Percentiles rank a stretch among this genome's conserved stretches.
Evolutionary conservation across 108 stramenopile species (phyloP).

Genomic region (Aureococcus anophagefferens): DNA sequence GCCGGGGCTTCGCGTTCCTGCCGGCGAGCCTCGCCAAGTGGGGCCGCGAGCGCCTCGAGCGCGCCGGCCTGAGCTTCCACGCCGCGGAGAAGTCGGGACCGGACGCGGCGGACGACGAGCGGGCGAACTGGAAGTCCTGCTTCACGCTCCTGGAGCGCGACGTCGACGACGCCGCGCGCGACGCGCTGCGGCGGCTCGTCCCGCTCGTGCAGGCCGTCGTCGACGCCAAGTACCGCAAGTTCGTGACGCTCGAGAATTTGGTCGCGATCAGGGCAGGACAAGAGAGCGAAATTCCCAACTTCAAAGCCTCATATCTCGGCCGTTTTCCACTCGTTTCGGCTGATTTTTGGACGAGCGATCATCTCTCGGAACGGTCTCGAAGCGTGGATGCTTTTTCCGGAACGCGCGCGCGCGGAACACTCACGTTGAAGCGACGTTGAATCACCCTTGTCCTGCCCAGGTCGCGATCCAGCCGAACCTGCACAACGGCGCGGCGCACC

Average conservation of each 20-base stretch:
- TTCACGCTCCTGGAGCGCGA: slow-evolving; percentile 5
- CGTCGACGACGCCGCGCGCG: neutral
- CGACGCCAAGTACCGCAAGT: neutral
- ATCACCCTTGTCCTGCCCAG: too few relatives aligned
- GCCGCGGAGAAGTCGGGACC: slow-evolving; percentile 20
- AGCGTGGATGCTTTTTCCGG: too few relatives aligned
- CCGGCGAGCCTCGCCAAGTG: neutral
- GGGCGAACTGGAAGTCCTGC: slow-evolving; percentile 17
- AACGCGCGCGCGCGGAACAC: too few relatives aligned
- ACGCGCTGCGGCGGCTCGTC: neutral
- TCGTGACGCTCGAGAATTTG: slow-evolving; percentile 1
- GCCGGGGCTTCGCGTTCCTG: neutral
- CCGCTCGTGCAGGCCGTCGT: neutral
- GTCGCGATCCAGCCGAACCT: slow-evolving; percentile 46
- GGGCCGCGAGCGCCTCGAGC: neutral
- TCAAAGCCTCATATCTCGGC: too few relatives aligned
- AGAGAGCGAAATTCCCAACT: too few relatives aligned
- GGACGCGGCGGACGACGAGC: slow-evolving; percentile 13
- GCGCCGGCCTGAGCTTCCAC: neutral
- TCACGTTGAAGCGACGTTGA: too few relatives aligned
- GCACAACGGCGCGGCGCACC: slow-evolving; percentile 28
- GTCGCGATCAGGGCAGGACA: too few relatives aligned
- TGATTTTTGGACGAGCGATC: too few relatives aligned
- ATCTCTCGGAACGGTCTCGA: too few relatives aligned
- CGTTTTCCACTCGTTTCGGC: too few relatives aligned